phyloP scores from a whole-genome alignment of 2,329 filamentous ascomycete species.

The Canariomyces notabilis region DNA sequence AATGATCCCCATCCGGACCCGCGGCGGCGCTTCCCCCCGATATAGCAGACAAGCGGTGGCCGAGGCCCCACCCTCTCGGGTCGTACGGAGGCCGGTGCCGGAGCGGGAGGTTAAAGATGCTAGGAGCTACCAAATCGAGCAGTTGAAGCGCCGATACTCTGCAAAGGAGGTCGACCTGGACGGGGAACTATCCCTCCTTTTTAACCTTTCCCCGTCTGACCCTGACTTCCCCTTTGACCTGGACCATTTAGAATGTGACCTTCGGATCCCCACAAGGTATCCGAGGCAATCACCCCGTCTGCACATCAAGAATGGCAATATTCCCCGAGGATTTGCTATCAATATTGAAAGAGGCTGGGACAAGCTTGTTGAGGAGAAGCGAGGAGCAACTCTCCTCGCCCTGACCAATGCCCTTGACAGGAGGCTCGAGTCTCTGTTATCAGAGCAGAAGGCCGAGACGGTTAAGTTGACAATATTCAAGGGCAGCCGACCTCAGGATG shows the following conservation, averaged over 20 bases:
- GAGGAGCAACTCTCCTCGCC: conserved; percentile 55
- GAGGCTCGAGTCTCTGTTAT: conserved; percentile 64
- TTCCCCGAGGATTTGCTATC: conserved; percentile 63
- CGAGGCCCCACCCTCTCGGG: conserved; percentile 40
- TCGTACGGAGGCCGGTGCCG: conserved; percentile 62
- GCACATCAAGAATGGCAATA: conserved; percentile 46
- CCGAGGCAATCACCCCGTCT: conserved; percentile 55
- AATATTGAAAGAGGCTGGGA: conserved; percentile 75
- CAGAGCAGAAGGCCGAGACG: conserved; percentile 65
- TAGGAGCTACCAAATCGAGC: conserved; percentile 67
- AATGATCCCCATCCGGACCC: conserved; percentile 23
- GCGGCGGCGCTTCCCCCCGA: conserved; percentile 13
- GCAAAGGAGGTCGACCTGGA: conserved; percentile 40
- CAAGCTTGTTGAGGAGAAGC: conserved; percentile 51
- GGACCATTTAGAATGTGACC: conserved; percentile 59
- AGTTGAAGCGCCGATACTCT: conserved; percentile 63
- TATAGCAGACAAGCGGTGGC: conserved; percentile 40
- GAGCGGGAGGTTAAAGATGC: conserved; percentile 61
- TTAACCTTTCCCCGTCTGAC: conserved; percentile 68
- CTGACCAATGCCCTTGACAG: conserved; percentile 67
- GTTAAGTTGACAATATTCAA: conserved; percentile 62
- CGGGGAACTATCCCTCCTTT: conserved; percentile 53
- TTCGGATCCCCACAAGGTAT: conserved; percentile 61
- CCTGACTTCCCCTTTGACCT: conserved; percentile 81
- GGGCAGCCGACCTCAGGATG: conserved; percentile 47